Evolutionary conservation across 2,329 filamentous ascomycete genomes (phyloP), one percentile per base, ranked within the genome.

Genomic region (Reticulascus tulasneorum): DNA sequence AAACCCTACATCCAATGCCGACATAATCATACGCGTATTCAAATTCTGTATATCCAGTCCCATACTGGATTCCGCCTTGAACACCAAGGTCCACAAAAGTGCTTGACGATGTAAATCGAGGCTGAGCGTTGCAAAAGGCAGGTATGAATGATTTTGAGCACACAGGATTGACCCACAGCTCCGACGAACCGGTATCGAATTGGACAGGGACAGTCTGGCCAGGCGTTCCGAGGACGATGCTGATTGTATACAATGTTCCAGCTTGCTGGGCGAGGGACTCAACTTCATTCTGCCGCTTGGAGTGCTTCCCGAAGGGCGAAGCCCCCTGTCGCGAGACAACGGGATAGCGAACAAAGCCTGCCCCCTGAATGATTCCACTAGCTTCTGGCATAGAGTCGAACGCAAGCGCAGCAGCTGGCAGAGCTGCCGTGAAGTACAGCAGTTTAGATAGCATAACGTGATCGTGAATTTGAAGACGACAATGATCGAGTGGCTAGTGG

Each of bases 81-180:
- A 47, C 39, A 4, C 53, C 43, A 13, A 55, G 40, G 40, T 56
- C 44, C 15, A 50, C 45, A 23, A 46, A 56, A 1, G 59, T 56
- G 29, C 50, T 48, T 28, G 52, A 58, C 24, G 45, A 42, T 11
- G 47, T 53, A 23, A 60, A 62, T 15, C 51, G 52, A 8, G 56
- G 55, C 37, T 56, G 52, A 1, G 29, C 32, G 12, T 44, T 20
- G 44, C 60, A 63, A 20, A 56, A 53, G 0, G 34, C 25, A 1
- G 46, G 44, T 20, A 62, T 48, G 6, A 40, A 33, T 1, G 60
- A 47, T 26, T 56, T 57, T 1, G 46, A 46, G 46, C 64, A 67
- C 7, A 56, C 49, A 7, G 64, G 63, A 37, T 67, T 64, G 23
- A 67, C 60, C 64, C 63, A 67, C 6, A 65, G 53, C 45, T 67